These are phyloP conservation scores for Aureobasidium sp. DNA, from an alignment of 2,329 filamentous ascomycete genomes.

Conservation along the genomic window DNA sequence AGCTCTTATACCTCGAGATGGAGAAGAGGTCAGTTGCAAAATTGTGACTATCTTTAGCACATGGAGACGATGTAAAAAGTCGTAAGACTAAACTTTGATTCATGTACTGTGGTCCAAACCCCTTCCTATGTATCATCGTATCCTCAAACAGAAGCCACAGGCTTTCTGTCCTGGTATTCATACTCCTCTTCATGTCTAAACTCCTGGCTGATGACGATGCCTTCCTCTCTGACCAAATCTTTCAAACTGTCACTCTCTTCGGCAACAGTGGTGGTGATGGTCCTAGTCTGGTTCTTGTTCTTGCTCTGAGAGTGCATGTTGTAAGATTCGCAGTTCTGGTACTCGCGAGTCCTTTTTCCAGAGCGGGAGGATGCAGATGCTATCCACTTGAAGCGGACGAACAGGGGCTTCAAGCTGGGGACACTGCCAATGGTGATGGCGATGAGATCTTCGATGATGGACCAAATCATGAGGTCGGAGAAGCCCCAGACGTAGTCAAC, in stretches of 20 bases:
- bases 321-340: slow-evolving; percentile 1
- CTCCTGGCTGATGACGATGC: background rate
- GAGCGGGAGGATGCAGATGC: background rate
- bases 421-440: slow-evolving; percentile 14
- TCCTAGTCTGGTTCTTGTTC: background rate
- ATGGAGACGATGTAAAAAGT: background rate
- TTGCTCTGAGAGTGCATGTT: background rate
- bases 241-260: slow-evolving; percentile 4
- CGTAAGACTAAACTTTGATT: background rate
- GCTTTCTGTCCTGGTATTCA: slow-evolving; percentile 1
- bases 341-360: background rate
- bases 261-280: background rate
- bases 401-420: slow-evolving; percentile 14
- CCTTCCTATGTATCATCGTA: background rate
- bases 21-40: too few species aligned
- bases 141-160: background rate
- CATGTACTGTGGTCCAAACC: background rate
- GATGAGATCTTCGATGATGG: slow-evolving; percentile 13
- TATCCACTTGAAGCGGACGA: background rate
- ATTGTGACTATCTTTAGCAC: too few species aligned
- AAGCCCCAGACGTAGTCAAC: slow-evolving; percentile 27
- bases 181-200: slow-evolving; percentile 7
- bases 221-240: slow-evolving; percentile 3
- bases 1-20: too few species aligned
- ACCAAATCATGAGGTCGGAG: slow-evolving; percentile 14